Percentiles rank a stretch among this genome's conserved stretches.
phyloP scores from a whole-genome alignment of 2,329 filamentous ascomycete species.

The Phaeoacremonium minimum region DNA sequence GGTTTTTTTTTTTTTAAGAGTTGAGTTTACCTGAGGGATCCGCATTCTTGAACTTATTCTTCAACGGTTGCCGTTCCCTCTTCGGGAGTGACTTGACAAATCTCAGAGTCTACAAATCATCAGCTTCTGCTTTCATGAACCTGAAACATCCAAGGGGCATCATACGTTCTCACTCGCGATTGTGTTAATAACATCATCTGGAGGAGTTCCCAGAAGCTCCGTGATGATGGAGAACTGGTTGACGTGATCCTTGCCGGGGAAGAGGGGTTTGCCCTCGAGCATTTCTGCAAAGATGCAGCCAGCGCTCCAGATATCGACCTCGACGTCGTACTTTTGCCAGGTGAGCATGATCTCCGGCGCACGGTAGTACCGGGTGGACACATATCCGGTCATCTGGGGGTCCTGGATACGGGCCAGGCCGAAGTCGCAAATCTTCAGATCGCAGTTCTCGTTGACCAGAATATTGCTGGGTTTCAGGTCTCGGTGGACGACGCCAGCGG shows the following conservation, averaged over 20 bases:
- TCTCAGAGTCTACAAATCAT: slow-evolving; percentile 77
- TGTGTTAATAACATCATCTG: slow-evolving; percentile 96
- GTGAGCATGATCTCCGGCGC: slow-evolving; percentile 99
- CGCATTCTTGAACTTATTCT: slow-evolving; percentile 91
- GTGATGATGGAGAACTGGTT: slow-evolving; percentile 99
- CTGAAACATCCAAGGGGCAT: too few relatives aligned
- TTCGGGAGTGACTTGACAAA: slow-evolving; percentile 97
- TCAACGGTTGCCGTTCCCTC: slow-evolving; percentile 82
- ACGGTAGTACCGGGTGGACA: slow-evolving; percentile 97
- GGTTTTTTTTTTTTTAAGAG: too few relatives aligned
- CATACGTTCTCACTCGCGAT: slow-evolving; percentile 97
- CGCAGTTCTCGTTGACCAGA: slow-evolving; percentile 98
- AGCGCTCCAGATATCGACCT: slow-evolving; percentile 99
- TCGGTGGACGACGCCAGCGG: slow-evolving; percentile 93
- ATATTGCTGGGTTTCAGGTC: slow-evolving; percentile 99
- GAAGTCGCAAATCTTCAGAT: slow-evolving; percentile 99
- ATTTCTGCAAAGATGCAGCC: slow-evolving; percentile 99
- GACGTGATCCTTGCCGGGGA: slow-evolving; percentile 98
- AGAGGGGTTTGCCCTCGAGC: slow-evolving; percentile 96
- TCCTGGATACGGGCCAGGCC: slow-evolving; percentile 96
- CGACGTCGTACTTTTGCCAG: slow-evolving; percentile 99
- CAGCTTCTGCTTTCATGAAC: too few relatives aligned
- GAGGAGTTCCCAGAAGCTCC: slow-evolving; percentile 90
- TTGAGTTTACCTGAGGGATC: slow-evolving; percentile 79
- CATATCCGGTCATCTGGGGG: slow-evolving; percentile 98